Base-by-base conservation (phyloP, 257 asterid genomes). In the Rehmannia glutinosa region DNA sequence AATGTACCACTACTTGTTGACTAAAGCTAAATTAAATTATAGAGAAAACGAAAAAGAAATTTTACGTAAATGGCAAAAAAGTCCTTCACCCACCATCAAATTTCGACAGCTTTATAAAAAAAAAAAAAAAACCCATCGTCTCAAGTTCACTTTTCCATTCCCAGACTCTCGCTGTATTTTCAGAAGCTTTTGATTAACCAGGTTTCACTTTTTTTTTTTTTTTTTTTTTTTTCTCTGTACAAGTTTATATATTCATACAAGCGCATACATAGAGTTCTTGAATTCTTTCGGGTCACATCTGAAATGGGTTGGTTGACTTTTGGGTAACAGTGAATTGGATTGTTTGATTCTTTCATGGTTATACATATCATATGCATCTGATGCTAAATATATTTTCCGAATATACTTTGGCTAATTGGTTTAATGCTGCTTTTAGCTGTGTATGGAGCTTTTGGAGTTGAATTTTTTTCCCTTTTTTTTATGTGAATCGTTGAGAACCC, bases 11-110 rank as follows among this genome's bases (percentile, higher is more conserved):
- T 58, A 13, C 39, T 27, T 27, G 61, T 12, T 50, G 57, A 50
- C 57, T 23, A 2, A 41, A 2, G 9, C 17, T 1, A 57, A 21
- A 41, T 28, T 17, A 3, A 55, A 17, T 45, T 27, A 30, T 30
- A 39, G 1, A 27, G 0, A 4, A 45, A 60, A 49, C 2, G n/a
- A 27, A 16, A 28, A 11, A 24, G 3, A 3, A 0, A 24, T 55
- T 6, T 13, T 0, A 36, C 5, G 11, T 25, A 10, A 63, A 73
- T 54, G 81, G 13, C 77, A 5, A 23, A 30, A 61, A n/a, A 10
- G 66, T n/a, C 75, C 79, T 55, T 45, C 60, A 41, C 77, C 77
- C 70, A 65, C 76, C 79, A 8, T 33, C 70, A 75, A 76, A 65
- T 65, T 62, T 69, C 84, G 70, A 46, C 79, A 50, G 41, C 76